Evolutionary conservation across 1,284 basidiomycete species (phyloP), one percentile per base, ranked within the genome.

Genomic region (Malassezia nana): DNA sequence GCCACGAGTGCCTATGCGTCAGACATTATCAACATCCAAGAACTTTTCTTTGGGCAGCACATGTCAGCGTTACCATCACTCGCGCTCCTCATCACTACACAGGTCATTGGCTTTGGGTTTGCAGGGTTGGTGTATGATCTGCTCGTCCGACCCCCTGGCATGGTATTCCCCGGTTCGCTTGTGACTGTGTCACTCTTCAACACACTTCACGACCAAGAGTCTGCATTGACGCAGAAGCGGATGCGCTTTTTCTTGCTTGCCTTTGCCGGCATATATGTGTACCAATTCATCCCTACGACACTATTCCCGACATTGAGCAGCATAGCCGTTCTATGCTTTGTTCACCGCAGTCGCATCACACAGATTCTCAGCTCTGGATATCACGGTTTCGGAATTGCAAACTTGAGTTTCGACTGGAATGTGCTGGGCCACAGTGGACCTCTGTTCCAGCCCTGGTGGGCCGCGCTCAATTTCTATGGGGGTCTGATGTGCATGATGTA

Each of bases 371-470:
- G 77, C 28, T 76, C 75, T n/a, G 78, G 77, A 9, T 79, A 78
- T 58, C 64, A 73, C 4, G 78, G 78, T 2, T 70, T 79, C n/a
- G 78, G 78, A 6, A 73, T 78, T 46, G 62, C 76, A 33, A 77
- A 79, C 60, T 73, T 79, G 50, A 77, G 65, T 10, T 64, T 79
- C 31, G 78, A 79, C 58, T 79, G 78, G 78, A 76, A 75, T 32
- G 76, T 75, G 22, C 70, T 78, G 3, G 77, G 77, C 1, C 66
- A 63, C 30, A 69, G 67, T 24, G 78, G 77, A 0, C 78, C 78
- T 8, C 66, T 79, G 29, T 79, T 75, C 63, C 78, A 77, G 33
- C 78, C 78, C 1, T 78, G 76, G 67, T 78, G 77, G 76, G 78
- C 78, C 1, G 68, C 78, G 18, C 55, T 67, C 29, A 72, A 74